phyloP scores from a whole-genome alignment of 2,329 filamentous ascomycete species.

The Aspergillus proliferans region DNA sequence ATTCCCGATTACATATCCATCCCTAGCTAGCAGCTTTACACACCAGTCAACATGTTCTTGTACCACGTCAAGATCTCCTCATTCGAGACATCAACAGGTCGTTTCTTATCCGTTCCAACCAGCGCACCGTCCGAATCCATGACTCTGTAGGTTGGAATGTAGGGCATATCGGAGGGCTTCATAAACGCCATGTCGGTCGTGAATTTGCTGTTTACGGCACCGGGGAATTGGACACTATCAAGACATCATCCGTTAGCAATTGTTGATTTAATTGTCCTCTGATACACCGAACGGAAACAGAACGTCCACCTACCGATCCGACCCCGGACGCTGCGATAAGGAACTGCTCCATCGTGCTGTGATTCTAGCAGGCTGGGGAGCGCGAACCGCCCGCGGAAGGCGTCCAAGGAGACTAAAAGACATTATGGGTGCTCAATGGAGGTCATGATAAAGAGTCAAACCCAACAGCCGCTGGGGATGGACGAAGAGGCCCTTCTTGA shows the following conservation, averaged over 20 bases:
- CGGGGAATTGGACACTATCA: slow-evolving; percentile 66
- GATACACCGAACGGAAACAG: neutral
- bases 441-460: neutral
- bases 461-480: neutral
- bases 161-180: slow-evolving; percentile 62
- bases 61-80: slow-evolving; percentile 58
- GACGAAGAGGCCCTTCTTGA: neutral
- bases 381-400: neutral
- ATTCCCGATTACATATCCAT: neutral
- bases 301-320: slow-evolving; percentile 48
- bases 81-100: slow-evolving; percentile 57
- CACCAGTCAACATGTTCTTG: slow-evolving; percentile 57
- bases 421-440: neutral
- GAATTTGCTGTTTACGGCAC: slow-evolving; percentile 92
- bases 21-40: slow-evolving; percentile 7
- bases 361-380: neutral
- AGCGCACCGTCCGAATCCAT: slow-evolving; percentile 83
- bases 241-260: slow-evolving; percentile 9
- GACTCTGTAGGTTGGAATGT: slow-evolving; percentile 85
- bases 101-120: slow-evolving; percentile 63
- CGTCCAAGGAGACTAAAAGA: neutral
- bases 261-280: neutral
- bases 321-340: slow-evolving; percentile 53
- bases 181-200: slow-evolving; percentile 73
- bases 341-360: slow-evolving; percentile 45